These are phyloP conservation scores for Phytopythium cucurbitacearum DNA, from an alignment of 352 stramenopile species.

Conservation along the genomic window DNA sequence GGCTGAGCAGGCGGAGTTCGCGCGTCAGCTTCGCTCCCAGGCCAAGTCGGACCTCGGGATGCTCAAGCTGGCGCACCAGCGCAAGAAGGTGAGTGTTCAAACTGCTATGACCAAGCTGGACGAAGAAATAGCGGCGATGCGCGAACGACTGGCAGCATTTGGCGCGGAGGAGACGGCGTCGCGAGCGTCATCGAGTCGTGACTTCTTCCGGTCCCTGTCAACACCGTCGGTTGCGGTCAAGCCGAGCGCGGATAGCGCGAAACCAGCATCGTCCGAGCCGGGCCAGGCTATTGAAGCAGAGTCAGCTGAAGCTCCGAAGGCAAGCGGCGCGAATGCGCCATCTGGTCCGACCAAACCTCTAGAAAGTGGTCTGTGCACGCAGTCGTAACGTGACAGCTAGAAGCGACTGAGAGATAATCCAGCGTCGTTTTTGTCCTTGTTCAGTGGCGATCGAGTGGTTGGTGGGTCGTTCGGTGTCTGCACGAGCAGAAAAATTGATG, in stretches of 20 bases:
- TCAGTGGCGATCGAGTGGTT: too few relatives aligned
- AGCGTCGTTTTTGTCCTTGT: too few relatives aligned
- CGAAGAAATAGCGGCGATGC: slow-evolving; percentile 17
- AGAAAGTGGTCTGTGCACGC: slow-evolving; percentile 34
- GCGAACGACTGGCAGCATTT: slow-evolving; percentile 17
- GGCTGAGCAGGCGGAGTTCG: slow-evolving; percentile 39
- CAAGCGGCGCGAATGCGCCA: slow-evolving; percentile 8
- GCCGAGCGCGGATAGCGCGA: slow-evolving; percentile 13
- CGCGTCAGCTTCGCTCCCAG: slow-evolving; percentile 49
- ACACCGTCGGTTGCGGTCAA: slow-evolving; percentile 24
- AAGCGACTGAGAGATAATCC: too few relatives aligned
- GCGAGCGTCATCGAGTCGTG: slow-evolving; percentile 12
- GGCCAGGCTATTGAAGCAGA: background rate
- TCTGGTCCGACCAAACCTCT: slow-evolving; percentile 18
- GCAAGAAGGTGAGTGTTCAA: slow-evolving; percentile 35
- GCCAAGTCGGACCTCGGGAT: slow-evolving; percentile 41
- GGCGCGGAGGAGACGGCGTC: slow-evolving; percentile 15
- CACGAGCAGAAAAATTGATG: too few relatives aligned
- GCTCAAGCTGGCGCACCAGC: slow-evolving; percentile 43
- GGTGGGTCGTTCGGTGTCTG: too few relatives aligned
- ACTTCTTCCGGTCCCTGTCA: slow-evolving; percentile 43
- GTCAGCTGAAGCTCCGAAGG: slow-evolving; percentile 2
- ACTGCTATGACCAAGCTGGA: slow-evolving; percentile 27
- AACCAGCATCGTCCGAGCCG: slow-evolving; percentile 1
- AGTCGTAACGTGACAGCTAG: slow-evolving; percentile 9